Evolutionary conservation across 2,329 filamentous ascomycete genomes (phyloP), one percentile per base, ranked within the genome.

Genomic region (Ophiostoma himal-ulmi): DNA sequence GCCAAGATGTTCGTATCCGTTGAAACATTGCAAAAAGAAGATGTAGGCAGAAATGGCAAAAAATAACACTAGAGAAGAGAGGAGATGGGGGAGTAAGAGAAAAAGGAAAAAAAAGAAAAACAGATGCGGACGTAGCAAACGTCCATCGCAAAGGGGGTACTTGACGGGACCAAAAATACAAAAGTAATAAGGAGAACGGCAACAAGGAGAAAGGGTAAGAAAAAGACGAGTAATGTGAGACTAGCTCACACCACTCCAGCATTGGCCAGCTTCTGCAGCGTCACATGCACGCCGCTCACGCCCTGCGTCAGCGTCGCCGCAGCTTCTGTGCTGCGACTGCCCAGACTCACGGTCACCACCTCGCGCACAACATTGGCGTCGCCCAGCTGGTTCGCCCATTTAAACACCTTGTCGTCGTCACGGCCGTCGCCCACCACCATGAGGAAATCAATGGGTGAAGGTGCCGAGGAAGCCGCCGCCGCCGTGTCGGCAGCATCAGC

Each of bases 351-450:
- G 1, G 94, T 97, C 73, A 91, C 88, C 4, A 95, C 91, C 70
- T 92, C 84, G 68, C 88, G 81, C 62, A 93, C 84, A 2, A 81
- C 80, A 22, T 85, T 84, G 10, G 85, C 81, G 3, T 85, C 83
- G 30, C 84, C 84, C 13, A 97, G 81, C 67, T 87, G 84, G 80
- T 97, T 97, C 22, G 94, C 95, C 94, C 95, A 98, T 73, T 89
- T 89, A 82, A 97, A 98, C 26, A 97, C 91, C 75, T 92, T 91
- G 77, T 98, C 94, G 74, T 98, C 95, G 75, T 97, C 94, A 41
- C 94, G 89, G 60, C 94, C 93, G 76, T 97, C 94, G 52, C 94
- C 94, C 44, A 94, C 87, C 7, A 97, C 91, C 81, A 97, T 88
- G 70, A 98, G 80, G 79, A 97, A 98, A 77, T 97, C 93, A 0